Evolutionary conservation across 116 monocot genomes (phyloP).

Genomic region (Iris pallida): DNA sequence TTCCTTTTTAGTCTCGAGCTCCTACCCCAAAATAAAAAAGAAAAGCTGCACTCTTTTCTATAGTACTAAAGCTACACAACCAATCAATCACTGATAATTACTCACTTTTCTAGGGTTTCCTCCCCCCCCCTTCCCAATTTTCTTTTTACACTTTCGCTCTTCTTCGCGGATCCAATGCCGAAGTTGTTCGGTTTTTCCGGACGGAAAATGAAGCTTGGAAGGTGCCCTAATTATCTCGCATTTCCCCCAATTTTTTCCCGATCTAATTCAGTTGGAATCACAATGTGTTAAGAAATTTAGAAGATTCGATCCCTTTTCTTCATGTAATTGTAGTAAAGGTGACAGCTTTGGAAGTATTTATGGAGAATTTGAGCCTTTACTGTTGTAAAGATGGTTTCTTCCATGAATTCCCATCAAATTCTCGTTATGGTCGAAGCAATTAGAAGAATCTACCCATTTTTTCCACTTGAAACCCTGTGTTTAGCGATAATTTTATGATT

Average conservation of each 20-base stretch:
- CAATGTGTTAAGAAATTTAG: too few relatives aligned
- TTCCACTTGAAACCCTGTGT: neutral
- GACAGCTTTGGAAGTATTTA: neutral
- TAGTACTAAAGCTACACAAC: too few relatives aligned
- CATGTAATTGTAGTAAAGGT: neutral
- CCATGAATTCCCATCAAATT: neutral
- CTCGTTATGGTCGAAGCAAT: too few relatives aligned
- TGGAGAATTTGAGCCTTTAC: neutral
- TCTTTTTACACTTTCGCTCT: neutral
- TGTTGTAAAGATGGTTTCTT: neutral
- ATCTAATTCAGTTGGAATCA: neutral
- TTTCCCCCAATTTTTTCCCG: neutral
- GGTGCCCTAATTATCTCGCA: slow-evolving; percentile 20
- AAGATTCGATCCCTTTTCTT: neutral
- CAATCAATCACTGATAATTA: too few relatives aligned
- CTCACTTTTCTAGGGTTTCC: slow-evolving; percentile 7
- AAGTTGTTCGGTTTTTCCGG: slow-evolving; percentile 80
- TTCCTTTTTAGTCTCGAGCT: too few relatives aligned
- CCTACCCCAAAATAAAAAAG: too few relatives aligned
- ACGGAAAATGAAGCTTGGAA: slow-evolving; percentile 76
- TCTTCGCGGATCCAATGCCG: slow-evolving; percentile 23
- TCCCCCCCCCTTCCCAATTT: neutral
- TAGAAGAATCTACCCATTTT: too few relatives aligned
- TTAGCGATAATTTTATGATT: neutral
- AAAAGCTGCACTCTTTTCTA: too few relatives aligned